phyloP scores from a whole-genome alignment of 2,329 filamentous ascomycete genomes.

The Didymella segeticola region DNA sequence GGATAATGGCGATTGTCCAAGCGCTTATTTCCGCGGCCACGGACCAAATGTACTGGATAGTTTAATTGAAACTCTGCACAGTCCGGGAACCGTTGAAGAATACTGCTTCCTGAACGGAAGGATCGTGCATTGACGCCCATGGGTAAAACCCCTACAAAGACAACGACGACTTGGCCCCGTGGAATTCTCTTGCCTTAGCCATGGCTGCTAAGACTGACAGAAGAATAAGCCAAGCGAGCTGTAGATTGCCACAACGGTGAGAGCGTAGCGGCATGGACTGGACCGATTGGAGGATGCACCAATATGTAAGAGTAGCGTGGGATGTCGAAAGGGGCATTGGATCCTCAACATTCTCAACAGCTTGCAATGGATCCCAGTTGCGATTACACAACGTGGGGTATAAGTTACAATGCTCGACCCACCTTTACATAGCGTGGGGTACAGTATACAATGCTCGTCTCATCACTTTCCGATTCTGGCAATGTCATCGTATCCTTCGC shows the following conservation, averaged over 20 bases:
- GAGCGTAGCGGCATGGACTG: not conserved
- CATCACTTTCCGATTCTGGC: not conserved
- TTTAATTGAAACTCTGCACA: too few relatives aligned
- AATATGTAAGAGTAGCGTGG: not conserved
- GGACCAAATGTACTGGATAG: too few relatives aligned
- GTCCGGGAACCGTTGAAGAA: not conserved
- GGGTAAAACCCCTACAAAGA: too few relatives aligned
- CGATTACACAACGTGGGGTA: too few relatives aligned
- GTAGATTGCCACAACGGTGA: not conserved
- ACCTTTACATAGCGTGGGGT: slow-evolving; percentile 30
- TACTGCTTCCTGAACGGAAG: too few relatives aligned
- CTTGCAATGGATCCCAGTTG: slow-evolving; percentile 1
- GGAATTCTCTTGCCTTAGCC: not conserved
- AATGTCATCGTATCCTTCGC: too few relatives aligned
- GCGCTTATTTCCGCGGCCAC: not conserved
- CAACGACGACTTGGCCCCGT: too few relatives aligned
- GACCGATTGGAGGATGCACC: not conserved
- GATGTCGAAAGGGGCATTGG: slow-evolving; percentile 6
- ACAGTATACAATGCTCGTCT: not conserved
- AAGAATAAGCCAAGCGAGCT: too few relatives aligned
- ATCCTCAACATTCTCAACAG: slow-evolving; percentile 14
- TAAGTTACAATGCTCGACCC: too few relatives aligned
- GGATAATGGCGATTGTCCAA: not conserved
- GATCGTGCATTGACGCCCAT: too few relatives aligned
- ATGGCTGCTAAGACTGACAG: not conserved